Evolutionary conservation across 345 rosid genomes (phyloP), one percentile per base, ranked within the genome.

Genomic region (Turritis glabra): DNA sequence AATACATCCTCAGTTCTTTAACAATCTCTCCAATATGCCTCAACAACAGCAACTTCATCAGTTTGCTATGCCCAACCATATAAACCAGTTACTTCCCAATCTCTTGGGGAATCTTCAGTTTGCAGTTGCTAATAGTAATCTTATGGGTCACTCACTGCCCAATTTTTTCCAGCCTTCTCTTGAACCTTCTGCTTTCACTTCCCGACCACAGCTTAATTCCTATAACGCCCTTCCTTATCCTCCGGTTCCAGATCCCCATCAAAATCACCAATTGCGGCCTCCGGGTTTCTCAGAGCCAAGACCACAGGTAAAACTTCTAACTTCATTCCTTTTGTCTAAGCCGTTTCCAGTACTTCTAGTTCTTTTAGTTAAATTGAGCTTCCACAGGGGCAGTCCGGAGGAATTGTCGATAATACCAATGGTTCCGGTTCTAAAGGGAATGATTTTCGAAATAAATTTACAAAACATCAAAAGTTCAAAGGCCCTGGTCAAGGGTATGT

Each of bases 401-500:
- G 74, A 50, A 71, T 44, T 32, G 80, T 19, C 12, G 43, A 77
- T 47, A 73, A 46, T 29, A 46, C 48, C 56, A 76, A 64, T 26
- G 64, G 38, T 61, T 81, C 67, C n/a, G 52, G 51, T 51, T 29
- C 81, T 61, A 80, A 77, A n/a, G 73, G 77, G 71, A 80, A 75
- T 76, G 81, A 65, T 27, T 83, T 68, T 74, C 74, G 78, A 17
- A 85, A 86, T 44, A 76, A 71, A 8, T 81, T 76, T 52, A 51
- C 73, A 26, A 73, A 75, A 59, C 77, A 84, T 65, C 74, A 21
- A 64, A 79, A 64, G 37, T 77, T 75, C 78, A 75, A 76, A 59
- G 71, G 55, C 79, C 80, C 53, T 69, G 71, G 56, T 53, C 75
- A 60, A 67, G 86, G 90, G 94, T 84, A 56, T 23, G 84, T 79